Evolutionary conservation across 805 yeast genomes (phyloP).

Genomic region (Cyberlindnera misumaiensis): DNA sequence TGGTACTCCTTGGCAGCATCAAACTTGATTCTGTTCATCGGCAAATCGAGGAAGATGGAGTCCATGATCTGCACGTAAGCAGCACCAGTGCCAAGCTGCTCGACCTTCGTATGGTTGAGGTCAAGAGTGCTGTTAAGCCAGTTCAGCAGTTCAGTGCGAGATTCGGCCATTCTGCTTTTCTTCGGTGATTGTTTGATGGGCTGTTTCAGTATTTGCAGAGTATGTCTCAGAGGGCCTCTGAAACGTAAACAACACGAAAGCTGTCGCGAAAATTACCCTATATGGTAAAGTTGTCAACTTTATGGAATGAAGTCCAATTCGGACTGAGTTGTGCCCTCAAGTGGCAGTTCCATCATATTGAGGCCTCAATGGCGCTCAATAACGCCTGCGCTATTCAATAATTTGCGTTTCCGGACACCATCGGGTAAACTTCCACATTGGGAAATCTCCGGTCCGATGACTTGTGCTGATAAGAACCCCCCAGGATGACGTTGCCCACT

Average conservation of each 20-base stretch:
- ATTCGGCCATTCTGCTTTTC: conserved; percentile 34
- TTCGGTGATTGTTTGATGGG: background rate
- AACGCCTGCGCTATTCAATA: too few relatives aligned
- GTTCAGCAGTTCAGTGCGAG: conserved; percentile 72
- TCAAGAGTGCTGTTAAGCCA: conserved; percentile 78
- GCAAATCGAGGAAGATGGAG: conserved; percentile 74
- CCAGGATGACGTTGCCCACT: too few relatives aligned
- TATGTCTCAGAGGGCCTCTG: background rate
- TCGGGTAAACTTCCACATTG: conserved; percentile 1
- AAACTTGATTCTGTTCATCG: conserved; percentile 72
- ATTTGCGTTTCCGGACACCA: background rate
- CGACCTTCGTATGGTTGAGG: conserved; percentile 67
- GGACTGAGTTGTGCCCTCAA: too few relatives aligned
- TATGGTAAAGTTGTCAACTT: background rate
- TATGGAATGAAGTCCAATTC: too few relatives aligned
- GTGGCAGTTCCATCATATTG: too few relatives aligned
- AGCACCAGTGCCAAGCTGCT: conserved; percentile 94
- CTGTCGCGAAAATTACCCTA: conserved; percentile 1
- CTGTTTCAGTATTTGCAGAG: background rate
- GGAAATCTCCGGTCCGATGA: conserved; percentile 2
- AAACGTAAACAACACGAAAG: conserved; percentile 6
- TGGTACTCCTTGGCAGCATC: conserved; percentile 70
- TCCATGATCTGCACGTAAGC: conserved; percentile 91
- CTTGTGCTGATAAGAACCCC: too few relatives aligned
- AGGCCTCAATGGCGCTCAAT: background rate